Percentiles rank a stretch among this genome's conserved stretches.
Conservation (phyloP, 768 basidiomycete species). For the Lentinula sp. region DNA sequence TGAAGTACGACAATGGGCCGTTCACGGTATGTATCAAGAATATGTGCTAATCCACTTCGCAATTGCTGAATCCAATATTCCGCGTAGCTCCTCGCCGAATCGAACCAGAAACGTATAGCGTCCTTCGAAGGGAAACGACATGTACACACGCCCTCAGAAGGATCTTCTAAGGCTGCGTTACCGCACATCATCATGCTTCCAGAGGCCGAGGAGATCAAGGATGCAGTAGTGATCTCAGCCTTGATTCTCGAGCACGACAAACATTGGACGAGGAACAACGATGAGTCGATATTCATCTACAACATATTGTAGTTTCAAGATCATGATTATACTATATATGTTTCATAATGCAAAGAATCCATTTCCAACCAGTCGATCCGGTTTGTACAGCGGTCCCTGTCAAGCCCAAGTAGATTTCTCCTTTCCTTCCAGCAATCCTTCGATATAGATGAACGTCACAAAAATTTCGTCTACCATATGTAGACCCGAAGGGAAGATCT, state of each 20-base stretch:
- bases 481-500: constrained; percentile 17
- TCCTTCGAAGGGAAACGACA: background rate
- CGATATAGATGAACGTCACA: constrained; percentile 23
- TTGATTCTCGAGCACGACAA: background rate
- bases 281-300: background rate
- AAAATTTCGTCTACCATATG: constrained; percentile 21
- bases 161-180: background rate
- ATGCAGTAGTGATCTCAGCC: background rate
- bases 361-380: too few relatives aligned
- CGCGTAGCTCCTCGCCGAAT: background rate
- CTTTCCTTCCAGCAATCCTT: constrained; percentile 19
- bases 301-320: background rate
- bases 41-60: background rate
- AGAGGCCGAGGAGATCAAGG: background rate
- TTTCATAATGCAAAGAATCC: too few relatives aligned
- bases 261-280: background rate
- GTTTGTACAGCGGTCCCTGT: background rate
- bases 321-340: background rate
- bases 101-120: background rate
- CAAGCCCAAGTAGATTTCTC: background rate
- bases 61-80: too few relatives aligned
- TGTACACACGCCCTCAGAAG: background rate
- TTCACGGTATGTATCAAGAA: background rate
- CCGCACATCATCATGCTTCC: background rate
- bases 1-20: background rate